These are phyloP conservation scores for Colletotrichum sp. DNA, from an alignment of 2,329 filamentous ascomycete genomes.

Conservation along the genomic window DNA sequence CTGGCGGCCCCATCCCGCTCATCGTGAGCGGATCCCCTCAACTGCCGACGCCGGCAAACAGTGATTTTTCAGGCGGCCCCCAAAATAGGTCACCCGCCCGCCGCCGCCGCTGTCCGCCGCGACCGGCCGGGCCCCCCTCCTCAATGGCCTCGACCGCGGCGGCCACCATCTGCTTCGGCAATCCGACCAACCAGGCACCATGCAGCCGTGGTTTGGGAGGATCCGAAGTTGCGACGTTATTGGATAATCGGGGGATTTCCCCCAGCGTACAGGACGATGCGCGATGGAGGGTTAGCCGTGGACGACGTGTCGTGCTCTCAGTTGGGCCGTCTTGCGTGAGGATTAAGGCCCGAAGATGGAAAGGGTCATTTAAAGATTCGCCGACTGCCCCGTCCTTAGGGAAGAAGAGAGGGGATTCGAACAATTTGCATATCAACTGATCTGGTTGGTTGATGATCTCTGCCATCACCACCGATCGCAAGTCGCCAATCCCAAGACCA, in stretches of 20 bases:
- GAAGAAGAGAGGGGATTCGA: neutral
- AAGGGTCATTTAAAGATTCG: neutral
- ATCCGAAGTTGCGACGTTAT: neutral
- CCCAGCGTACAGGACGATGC: neutral
- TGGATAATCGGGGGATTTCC: neutral
- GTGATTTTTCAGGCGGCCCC: neutral
- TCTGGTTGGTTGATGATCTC: neutral
- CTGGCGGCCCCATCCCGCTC: neutral
- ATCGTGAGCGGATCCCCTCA: constrained; percentile 1
- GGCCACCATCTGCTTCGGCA: neutral
- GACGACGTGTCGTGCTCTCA: neutral
- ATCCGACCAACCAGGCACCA: constrained; percentile 4
- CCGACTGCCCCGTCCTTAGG: neutral
- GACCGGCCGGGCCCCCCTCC: neutral
- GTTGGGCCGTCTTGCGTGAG: neutral
- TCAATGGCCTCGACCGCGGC: neutral
- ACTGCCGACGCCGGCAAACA: neutral
- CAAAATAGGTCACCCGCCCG: neutral
- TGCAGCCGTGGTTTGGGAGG: neutral
- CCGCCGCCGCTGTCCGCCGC: neutral
- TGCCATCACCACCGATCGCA: neutral
- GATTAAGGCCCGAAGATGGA: neutral
- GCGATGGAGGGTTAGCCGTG: neutral
- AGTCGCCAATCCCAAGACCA: neutral
- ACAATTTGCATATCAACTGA: neutral